These are phyloP conservation scores for Beverwykella pulmonaria DNA, from an alignment of 495 filamentous ascomycete genomes.

Conservation along the genomic window DNA sequence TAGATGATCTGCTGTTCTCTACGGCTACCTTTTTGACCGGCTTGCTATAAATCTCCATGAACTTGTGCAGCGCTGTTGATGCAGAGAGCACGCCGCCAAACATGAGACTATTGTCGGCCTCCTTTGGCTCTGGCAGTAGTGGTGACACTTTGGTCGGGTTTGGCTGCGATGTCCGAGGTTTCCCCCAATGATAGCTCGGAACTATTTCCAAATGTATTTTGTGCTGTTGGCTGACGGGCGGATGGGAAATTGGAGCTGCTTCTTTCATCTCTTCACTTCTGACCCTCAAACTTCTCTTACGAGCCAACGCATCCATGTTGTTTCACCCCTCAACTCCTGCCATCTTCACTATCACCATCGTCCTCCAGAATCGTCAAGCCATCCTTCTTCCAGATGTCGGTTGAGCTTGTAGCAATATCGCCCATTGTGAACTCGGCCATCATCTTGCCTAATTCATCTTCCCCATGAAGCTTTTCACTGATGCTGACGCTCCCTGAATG, in stretches of 20 bases:
- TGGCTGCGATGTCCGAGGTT: not conserved
- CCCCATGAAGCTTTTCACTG: conserved; percentile 45
- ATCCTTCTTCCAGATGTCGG: conserved; percentile 54
- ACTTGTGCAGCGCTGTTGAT: conserved; percentile 37
- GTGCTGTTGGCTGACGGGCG: not conserved
- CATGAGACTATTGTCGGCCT: conserved; percentile 33
- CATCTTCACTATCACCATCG: conserved; percentile 50
- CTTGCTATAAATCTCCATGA: conserved; percentile 35
- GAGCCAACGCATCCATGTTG: conserved; percentile 40
- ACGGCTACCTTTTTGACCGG: not conserved
- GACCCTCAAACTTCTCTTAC: conserved; percentile 39
- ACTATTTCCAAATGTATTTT: not conserved
- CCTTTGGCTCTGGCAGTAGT: not conserved
- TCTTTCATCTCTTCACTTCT: not conserved
- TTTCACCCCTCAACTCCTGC: conserved; percentile 24
- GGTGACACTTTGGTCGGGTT: too few species aligned
- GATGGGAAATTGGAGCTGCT: not conserved
- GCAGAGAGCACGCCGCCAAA: conserved; percentile 42
- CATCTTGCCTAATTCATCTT: conserved; percentile 39
- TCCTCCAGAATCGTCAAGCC: conserved; percentile 57
- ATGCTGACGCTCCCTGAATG: conserved; percentile 41
- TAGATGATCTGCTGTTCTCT: not conserved
- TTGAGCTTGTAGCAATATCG: conserved; percentile 41
- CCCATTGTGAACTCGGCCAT: conserved; percentile 26
- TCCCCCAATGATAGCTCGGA: not conserved